Base-by-base conservation (phyloP, 495 filamentous ascomycete species). In the Melanomma pulvis-pyrius region DNA sequence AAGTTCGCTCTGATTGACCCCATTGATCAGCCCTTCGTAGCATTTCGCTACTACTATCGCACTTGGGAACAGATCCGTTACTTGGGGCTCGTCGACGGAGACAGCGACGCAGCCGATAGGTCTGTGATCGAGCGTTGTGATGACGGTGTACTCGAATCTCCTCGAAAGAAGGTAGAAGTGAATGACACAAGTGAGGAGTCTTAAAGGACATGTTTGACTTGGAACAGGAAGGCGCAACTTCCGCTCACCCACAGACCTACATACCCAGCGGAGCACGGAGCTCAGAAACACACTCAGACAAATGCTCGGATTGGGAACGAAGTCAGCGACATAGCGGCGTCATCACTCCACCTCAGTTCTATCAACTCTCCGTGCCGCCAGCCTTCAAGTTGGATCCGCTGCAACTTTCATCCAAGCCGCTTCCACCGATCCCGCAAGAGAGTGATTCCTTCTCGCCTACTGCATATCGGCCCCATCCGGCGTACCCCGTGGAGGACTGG, bases 1-100 rank as follows among this genome's bases (percentile, higher is more conserved):
- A 76, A 72, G 17, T 81, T 78, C 56, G 71, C 75, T 0, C 73
- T 82, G 25, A 68, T 80, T 26, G 79, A 81, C 63, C 76, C 79
- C 22, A 62, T 77, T 4, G 79, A 82, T 61, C 57, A 64, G 53
- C 79, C 79, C 12, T 81, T 75, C 49, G 77, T 70, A 9, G 76
- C 71, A 13, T 77, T 80, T 59, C 70, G 75, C 24, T 79, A 74
- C 65, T 74, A 73, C 56, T 79, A 75, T 52, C 74, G 72, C 25
- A 73, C 70, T 1, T 61, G 44, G 50, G 54, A 65, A 7, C 60
- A 73, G 48, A 44, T 70, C 1, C 13, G 36, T 12, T 51, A 68
- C 36, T 46, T 73, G 19, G 63, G 55, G 11, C 9, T 73, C 1
- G 13, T 61, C 2, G 39, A 41, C 6, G 6, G 32, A 15, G 56